Evolutionary conservation across 2,329 filamentous ascomycete species (phyloP).

Genomic region (Herpotrichia juniperi): DNA sequence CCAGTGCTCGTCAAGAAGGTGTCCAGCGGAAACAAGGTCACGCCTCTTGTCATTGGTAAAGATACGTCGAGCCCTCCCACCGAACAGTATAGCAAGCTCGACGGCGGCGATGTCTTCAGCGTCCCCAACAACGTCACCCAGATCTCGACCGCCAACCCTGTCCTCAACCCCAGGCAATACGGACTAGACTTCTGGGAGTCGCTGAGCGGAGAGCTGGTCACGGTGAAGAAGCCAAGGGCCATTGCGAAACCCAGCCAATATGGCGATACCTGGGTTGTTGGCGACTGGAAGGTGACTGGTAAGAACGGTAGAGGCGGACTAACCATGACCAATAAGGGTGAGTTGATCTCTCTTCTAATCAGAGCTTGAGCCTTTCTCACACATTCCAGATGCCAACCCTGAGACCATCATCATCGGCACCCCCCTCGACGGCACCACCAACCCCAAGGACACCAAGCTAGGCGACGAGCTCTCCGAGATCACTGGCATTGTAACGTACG

Average conservation of each 20-base stretch:
- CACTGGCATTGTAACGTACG: slow-evolving; percentile 70
- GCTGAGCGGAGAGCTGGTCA: slow-evolving; percentile 70
- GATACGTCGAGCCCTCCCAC: slow-evolving; percentile 65
- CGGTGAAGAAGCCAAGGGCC: slow-evolving; percentile 62
- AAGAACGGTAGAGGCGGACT: slow-evolving; percentile 68
- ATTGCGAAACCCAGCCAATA: slow-evolving; percentile 67
- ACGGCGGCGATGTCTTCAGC: slow-evolving; percentile 68
- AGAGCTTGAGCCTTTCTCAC: background rate
- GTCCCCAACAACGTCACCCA: slow-evolving; percentile 67
- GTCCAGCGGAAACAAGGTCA: slow-evolving; percentile 61
- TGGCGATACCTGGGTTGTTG: slow-evolving; percentile 73
- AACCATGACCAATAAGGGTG: slow-evolving; percentile 64
- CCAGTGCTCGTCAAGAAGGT: slow-evolving; percentile 61
- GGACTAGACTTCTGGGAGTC: slow-evolving; percentile 79
- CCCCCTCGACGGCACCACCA: slow-evolving; percentile 69
- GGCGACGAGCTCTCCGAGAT: slow-evolving; percentile 70
- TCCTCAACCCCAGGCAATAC: slow-evolving; percentile 64
- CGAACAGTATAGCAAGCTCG: slow-evolving; percentile 65
- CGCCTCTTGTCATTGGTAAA: slow-evolving; percentile 65
- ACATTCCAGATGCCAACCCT: slow-evolving; percentile 65
- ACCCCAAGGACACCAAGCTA: slow-evolving; percentile 65
- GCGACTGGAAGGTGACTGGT: slow-evolving; percentile 68
- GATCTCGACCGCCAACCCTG: slow-evolving; percentile 65
- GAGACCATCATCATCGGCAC: slow-evolving; percentile 70
- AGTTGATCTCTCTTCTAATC: slow-evolving; percentile 7